Evolutionary conservation across 2,329 filamentous ascomycete genomes (phyloP).

Genomic region (Fusarium nanum): DNA sequence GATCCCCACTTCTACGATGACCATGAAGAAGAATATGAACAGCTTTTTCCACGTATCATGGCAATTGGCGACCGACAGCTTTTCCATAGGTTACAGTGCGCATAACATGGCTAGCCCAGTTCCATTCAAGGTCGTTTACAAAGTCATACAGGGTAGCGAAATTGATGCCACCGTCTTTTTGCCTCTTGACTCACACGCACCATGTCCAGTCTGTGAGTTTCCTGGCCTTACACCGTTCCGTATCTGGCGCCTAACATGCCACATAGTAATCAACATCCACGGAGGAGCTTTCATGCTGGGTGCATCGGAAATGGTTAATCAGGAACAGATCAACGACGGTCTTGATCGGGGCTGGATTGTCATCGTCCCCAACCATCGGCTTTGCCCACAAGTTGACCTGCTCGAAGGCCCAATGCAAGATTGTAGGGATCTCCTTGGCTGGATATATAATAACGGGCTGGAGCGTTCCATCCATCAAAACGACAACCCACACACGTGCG

Average conservation of each 20-base stretch:
- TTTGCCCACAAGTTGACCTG: slow-evolving; percentile 7
- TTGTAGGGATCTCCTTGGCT: slow-evolving; percentile 7
- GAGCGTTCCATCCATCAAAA: background rate
- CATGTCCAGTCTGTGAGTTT: background rate
- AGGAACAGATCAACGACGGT: slow-evolving; percentile 7
- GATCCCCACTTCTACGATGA: background rate
- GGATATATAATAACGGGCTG: background rate
- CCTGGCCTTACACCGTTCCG: accelerated
- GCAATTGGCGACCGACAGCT: background rate
- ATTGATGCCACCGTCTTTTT: slow-evolving; percentile 2
- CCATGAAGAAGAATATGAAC: background rate
- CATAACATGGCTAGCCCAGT: background rate
- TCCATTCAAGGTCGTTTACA: slow-evolving; percentile 6
- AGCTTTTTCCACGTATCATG: background rate
- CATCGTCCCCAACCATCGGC: background rate
- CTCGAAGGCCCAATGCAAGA: slow-evolving; percentile 5
- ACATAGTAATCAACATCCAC: slow-evolving; percentile 7
- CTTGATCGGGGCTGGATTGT: slow-evolving; percentile 9
- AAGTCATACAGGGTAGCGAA: background rate
- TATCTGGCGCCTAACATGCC: background rate
- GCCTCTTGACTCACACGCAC: background rate
- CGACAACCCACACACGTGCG: background rate
- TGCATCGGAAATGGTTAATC: slow-evolving; percentile 17
- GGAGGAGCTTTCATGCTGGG: slow-evolving; percentile 20
- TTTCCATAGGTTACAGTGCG: background rate